phyloP scores from a whole-genome alignment of 768 basidiomycete genomes.

The Symmetrospora coprosmae region DNA sequence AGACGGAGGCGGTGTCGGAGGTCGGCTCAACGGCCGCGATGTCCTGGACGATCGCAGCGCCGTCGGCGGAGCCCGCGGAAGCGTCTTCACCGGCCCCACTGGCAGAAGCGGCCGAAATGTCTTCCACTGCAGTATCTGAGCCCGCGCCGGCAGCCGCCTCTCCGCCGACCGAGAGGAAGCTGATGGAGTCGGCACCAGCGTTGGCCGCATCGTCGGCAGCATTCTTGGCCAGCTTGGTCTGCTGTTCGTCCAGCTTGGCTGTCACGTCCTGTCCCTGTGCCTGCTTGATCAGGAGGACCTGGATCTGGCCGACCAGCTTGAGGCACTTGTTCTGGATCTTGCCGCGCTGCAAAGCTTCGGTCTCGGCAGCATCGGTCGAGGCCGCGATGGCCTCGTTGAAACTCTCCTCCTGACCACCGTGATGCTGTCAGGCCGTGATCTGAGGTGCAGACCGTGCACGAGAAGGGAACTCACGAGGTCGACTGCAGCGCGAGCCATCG shows the following conservation, averaged over 20 bases:
- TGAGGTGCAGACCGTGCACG: too few species aligned
- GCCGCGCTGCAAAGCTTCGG: background rate
- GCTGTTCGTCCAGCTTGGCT: background rate
- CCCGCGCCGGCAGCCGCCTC: background rate
- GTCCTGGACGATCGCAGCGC: too few species aligned
- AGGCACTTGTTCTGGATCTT: background rate
- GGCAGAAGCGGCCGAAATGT: too few species aligned
- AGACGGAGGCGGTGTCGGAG: too few species aligned
- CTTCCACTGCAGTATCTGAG: too few species aligned
- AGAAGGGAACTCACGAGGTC: background rate
- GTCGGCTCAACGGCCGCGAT: too few species aligned
- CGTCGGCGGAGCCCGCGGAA: too few species aligned
- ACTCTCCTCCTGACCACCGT: background rate
- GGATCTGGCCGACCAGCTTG: background rate
- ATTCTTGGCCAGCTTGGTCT: constrained; percentile 2
- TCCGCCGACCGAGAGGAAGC: background rate
- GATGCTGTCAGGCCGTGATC: too few species aligned
- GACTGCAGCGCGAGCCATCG: background rate
- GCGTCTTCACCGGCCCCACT: too few species aligned
- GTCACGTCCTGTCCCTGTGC: background rate
- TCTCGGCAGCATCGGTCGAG: background rate
- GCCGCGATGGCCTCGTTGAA: background rate
- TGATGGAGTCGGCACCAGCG: background rate
- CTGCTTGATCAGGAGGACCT: background rate
- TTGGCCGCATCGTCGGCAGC: background rate